Conservation (phyloP, 108 stramenopile species). For the Skeletonema menzelii region DNA sequence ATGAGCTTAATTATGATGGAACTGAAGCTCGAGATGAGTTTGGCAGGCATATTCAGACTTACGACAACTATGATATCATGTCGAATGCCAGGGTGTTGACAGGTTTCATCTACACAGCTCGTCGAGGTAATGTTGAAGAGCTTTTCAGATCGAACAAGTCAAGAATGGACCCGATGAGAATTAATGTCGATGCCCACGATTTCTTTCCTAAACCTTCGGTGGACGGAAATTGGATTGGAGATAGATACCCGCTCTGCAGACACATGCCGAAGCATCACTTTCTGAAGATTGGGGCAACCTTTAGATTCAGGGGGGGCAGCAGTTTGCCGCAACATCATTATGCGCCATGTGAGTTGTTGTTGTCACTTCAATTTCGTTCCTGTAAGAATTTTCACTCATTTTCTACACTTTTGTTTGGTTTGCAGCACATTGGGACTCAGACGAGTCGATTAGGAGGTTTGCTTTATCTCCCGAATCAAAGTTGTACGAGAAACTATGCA, state of each 20-base stretch:
- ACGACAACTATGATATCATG: slow-evolving; percentile 50
- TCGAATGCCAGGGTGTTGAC: slow-evolving; percentile 51
- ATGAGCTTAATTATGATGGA: slow-evolving; percentile 50
- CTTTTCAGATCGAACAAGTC: slow-evolving; percentile 41
- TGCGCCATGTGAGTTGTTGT: not conserved
- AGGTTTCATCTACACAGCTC: slow-evolving; percentile 40
- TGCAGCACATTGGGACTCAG: slow-evolving; percentile 17
- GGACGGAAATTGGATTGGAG: slow-evolving; percentile 52
- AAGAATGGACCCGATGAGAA: slow-evolving; percentile 51
- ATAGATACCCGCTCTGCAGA: slow-evolving; percentile 49
- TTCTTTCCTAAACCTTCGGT: slow-evolving; percentile 54
- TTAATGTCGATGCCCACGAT: slow-evolving; percentile 45
- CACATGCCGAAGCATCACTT: slow-evolving; percentile 59
- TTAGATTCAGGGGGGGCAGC: slow-evolving; percentile 33
- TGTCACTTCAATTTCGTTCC: too few species aligned
- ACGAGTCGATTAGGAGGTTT: slow-evolving; percentile 42
- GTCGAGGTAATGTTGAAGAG: slow-evolving; percentile 48
- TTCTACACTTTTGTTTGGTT: not conserved
- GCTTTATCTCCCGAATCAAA: slow-evolving; percentile 33
- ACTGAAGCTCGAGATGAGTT: slow-evolving; percentile 35
- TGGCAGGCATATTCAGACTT: slow-evolving; percentile 42
- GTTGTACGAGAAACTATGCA: slow-evolving; percentile 51
- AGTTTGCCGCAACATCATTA: slow-evolving; percentile 27
- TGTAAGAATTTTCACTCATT: not conserved
- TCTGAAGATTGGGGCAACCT: slow-evolving; percentile 47